Percentiles rank a stretch among this genome's conserved stretches.
Evolutionary conservation across 306 rosid genomes (phyloP).

Genomic region (Medicago ruthenica): DNA sequence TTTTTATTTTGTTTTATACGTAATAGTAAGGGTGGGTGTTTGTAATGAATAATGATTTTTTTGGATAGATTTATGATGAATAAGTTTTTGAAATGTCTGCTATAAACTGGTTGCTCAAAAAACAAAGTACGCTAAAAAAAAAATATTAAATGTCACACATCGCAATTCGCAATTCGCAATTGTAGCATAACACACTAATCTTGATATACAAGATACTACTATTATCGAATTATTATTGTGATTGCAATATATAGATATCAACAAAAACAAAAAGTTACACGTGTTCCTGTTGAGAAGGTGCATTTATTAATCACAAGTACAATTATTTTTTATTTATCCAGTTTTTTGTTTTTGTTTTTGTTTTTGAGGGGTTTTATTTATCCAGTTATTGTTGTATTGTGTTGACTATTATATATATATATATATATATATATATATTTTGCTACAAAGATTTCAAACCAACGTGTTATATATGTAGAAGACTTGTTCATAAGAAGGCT

Average conservation of each 20-base stretch:
- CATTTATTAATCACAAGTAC: neutral
- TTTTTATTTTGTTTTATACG: no score
- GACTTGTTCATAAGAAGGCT: constrained; percentile 42
- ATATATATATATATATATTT: neutral
- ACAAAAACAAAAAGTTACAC: neutral
- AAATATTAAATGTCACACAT: neutral
- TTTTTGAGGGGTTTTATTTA: neutral
- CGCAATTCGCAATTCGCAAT: no score
- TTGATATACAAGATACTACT: neutral
- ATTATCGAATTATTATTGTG: neutral
- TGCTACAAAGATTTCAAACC: neutral
- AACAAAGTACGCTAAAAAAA: neutral
- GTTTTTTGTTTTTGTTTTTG: neutral
- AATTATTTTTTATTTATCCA: neutral
- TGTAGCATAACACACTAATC: neutral
- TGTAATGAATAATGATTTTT: neutral
- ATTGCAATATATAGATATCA: neutral
- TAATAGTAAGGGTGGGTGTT: neutral
- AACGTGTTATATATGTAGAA: constrained; percentile 2
- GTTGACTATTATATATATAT: neutral
- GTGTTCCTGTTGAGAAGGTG: neutral
- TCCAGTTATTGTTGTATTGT: constrained; percentile 13
- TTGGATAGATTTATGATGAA: neutral
- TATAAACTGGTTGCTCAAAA: neutral
- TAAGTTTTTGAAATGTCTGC: neutral